Base-by-base conservation (phyloP, 768 basidiomycete species). In the Boletus rubropictus region DNA sequence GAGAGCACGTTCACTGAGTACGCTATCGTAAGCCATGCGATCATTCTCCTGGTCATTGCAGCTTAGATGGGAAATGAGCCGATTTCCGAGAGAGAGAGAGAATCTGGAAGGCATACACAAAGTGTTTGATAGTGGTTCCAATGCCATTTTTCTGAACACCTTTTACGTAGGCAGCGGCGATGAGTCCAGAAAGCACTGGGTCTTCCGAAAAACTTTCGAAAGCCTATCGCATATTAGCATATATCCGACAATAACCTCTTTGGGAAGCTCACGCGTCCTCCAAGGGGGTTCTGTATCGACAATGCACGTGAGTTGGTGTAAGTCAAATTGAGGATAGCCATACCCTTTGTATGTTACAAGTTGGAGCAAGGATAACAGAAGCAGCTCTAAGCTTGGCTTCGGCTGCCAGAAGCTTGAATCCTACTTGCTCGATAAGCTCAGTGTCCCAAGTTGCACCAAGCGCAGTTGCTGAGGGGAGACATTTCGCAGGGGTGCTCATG, bases 31-130 rank as follows among this genome's bases (percentile, higher is more conserved):
- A 22, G 66, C 83, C 65, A 79, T 75, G 9, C 84, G 76, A 55
- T 86, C 85, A 51, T 87, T 76, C 61, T 90, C 87, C 64, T 89
- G 88, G 69, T 91, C 89, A 57, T 90, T 91, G 20, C 77, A 80
- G 17, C 82, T 82, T 47, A 15, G 15, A 22, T 24, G 18, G 7
- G 14, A 9, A 18, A 40, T 50, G 7, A 52, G 37, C 17, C 11
- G 11, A 11, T n/a, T 25, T 7, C 25, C 22, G 9, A n/a, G 17
- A 39, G 31, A 6, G n/a, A n/a, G 15, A 4, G 11, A 14, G n/a
- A 2, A 42, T 3, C 33, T 6, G 7, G 12, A 14, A 24, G 17
- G 56, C 72, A n/a, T 63, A 83, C 82, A 83, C 80, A 52, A 86
- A 90, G 60, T 91, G 89, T 61, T 91, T 91, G 70, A 90, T 84